Conservation (phyloP, 768 basidiomycete species). For the Scleroderma bovista region DNA sequence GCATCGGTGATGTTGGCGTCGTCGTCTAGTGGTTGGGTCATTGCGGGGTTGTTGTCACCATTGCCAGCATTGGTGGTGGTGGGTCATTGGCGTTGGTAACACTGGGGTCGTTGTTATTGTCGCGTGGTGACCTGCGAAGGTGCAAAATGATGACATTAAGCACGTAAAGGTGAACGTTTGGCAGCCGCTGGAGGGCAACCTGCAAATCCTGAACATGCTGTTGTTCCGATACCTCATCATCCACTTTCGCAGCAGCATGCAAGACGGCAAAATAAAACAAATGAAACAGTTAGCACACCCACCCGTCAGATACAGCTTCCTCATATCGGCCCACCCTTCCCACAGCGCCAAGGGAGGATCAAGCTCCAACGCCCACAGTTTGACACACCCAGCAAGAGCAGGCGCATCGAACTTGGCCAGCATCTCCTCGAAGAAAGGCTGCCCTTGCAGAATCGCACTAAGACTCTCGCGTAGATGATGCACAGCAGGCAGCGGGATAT, state of each 20-base stretch:
- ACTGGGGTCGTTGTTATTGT: too few species aligned
- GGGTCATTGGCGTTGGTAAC: too few species aligned
- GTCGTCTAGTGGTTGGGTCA: too few species aligned
- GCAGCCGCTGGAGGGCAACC: conserved; percentile 59
- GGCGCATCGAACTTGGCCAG: conserved; percentile 77
- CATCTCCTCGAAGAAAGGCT: conserved; percentile 47
- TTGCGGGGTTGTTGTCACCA: too few species aligned
- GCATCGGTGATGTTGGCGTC: too few species aligned
- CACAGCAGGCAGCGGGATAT: conserved; percentile 75
- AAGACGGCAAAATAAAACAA: background rate
- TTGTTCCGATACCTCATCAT: conserved; percentile 49
- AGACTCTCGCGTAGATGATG: conserved; percentile 84
- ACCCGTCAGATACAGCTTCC: conserved; percentile 77
- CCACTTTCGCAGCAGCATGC: conserved; percentile 48
- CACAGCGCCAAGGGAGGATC: conserved; percentile 80
- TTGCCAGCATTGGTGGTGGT: too few species aligned
- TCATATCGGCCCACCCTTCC: conserved; percentile 90
- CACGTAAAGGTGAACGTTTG: conserved; percentile 74
- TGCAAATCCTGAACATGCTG: conserved; percentile 63
- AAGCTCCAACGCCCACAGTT: conserved; percentile 89
- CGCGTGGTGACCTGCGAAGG: conserved; percentile 68
- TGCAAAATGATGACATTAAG: conserved; percentile 77
- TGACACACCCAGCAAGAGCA: conserved; percentile 77
- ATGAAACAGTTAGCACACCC: conserved; percentile 12
- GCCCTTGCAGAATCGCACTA: conserved; percentile 57